Evolutionary conservation across 2,329 filamentous ascomycete genomes (phyloP), one percentile per base, ranked within the genome.

Genomic region (Coniochaeta sp.): DNA sequence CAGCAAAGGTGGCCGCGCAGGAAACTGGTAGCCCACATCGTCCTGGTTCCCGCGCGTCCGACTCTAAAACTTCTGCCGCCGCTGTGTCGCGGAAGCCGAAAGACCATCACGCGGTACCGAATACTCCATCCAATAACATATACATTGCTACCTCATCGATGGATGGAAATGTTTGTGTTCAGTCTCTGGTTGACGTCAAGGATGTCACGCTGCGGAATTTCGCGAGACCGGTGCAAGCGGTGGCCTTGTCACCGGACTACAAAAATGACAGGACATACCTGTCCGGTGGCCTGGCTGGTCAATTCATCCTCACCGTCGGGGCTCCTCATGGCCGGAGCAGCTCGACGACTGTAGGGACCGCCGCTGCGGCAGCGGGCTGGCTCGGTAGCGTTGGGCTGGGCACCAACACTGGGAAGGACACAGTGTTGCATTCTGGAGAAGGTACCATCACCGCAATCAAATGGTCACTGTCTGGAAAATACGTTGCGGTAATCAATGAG

Each of bases 181-280:
- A 92, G 61, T 96, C 91, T 1, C 77, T 99, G 22, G 77, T 95
- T 22, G 93, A 99, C 69, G 77, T 89, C 40, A 96, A 92, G 68
- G 95, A 99, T 74, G 92, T 97, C 2, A 88, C 92, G 61, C 76
- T 98, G 31, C 88, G 95, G 31, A 97, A 97, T 71, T 99, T 98
- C 76, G 91, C 91, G 1, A 85, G 96, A 5, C 96, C 96, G 0
- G 87, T 99, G 2, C 92, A 97, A 69, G 87, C 92, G 6, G 91
- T 99, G 1, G 91, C 93, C 0, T 75, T 99, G n/a, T 98, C 95
- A 0, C 95, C 95, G 0, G 92, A 98, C 58, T 99, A 91, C 77
- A 96, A 90, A 71, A 90, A 83, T 61, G 95, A 99, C 71, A 83
- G 88, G 60, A 90, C 88, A 2, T 99, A 97, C 70, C 77, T 99